Evolutionary conservation across 495 filamentous ascomycete genomes (phyloP), one percentile per base, ranked within the genome.

Genomic region (Aspergillus carlsbadensis): DNA sequence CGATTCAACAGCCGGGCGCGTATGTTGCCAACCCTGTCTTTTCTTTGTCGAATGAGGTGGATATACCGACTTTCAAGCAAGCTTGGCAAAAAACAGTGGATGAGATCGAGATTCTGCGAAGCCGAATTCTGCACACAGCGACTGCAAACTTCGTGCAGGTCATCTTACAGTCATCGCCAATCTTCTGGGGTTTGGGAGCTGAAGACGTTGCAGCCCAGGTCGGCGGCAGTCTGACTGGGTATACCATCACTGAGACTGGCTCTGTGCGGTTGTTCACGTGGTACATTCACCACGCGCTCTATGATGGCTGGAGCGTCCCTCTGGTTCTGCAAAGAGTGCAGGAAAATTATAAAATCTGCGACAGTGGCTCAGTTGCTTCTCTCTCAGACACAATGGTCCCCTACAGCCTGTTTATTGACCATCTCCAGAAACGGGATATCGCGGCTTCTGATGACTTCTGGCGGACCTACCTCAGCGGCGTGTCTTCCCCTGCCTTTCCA

Each of bases 221-320:
- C 31, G 84, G 85, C 18, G 79, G 63, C 20, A 61, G 72, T 1
- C 61, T 89, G 10, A 79, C 79, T 6, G 71, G 76, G 11, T 86
- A 82, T 55, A 78, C 73, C 0, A 69, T 87, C 6, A 65, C 85
- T 5, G 52, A 67, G 17, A 52, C 71, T 1, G 51, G 37, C 24
- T 49, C 43, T 10, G 69, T 61, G 33, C 56, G 54, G 2, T 70
- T 80, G 55, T 82, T 89, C 36, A 78, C 86, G 1, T 79, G 84
- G 70, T 83, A 81, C 2, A 78, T 85, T 45, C 87, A 90, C 51
- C 87, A 91, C 54, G 81, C 84, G 1, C 64, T 90, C 0, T 90
- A 88, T 49, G 87, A 90, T 64, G 87, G 85, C 10, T 87, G 84
- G 82, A 84, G 78, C 14, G 75, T 87, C 66, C 74, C 78, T 14